A percentile compares a stretch with the other conserved stretches of the same genome.
Evolutionary conservation across 2,329 filamentous ascomycete species (phyloP).

Genomic region (Fusarium austroafricanum): DNA sequence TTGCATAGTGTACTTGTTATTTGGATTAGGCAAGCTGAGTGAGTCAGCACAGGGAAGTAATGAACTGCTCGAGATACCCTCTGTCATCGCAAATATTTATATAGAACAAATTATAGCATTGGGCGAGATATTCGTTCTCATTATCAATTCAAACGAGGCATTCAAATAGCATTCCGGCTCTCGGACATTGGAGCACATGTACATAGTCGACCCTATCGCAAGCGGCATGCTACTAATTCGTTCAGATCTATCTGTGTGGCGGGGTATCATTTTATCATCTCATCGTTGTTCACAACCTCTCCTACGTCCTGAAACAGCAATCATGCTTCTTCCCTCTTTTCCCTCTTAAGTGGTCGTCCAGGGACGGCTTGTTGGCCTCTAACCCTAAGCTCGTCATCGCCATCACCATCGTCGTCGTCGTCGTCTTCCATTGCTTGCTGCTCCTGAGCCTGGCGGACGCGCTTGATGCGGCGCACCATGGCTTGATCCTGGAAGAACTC

Average conservation of each 20-base stretch:
- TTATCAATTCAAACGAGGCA: not conserved
- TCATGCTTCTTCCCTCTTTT: conserved; percentile 21
- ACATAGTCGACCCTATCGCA: not conserved
- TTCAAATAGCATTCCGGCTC: not conserved
- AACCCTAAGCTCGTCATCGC: conserved; percentile 42
- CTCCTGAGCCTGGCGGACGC: conserved; percentile 59
- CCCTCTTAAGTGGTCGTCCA: conserved; percentile 42
- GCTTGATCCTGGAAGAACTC: conserved; percentile 69
- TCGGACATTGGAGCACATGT: not conserved
- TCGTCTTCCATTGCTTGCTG: conserved; percentile 56
- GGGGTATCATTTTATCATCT: conserved; percentile 41
- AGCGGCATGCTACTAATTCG: not conserved
- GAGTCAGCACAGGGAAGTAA: not conserved
- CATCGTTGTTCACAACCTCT: conserved; percentile 22
- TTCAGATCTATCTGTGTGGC: not conserved
- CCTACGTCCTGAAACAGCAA: not conserved
- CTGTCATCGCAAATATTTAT: conserved; percentile 2
- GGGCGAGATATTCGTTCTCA: not conserved
- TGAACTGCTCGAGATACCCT: conserved; percentile 22
- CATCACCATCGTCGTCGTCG: conserved; percentile 41
- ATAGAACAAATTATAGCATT: conserved; percentile 5
- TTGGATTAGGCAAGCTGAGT: not conserved
- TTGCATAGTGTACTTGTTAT: conserved; percentile 7
- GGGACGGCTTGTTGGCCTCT: conserved; percentile 40
- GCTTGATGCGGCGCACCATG: conserved; percentile 68